Base-by-base conservation (phyloP, 164 flowering plant genomes). In the Vitis labrusca region DNA sequence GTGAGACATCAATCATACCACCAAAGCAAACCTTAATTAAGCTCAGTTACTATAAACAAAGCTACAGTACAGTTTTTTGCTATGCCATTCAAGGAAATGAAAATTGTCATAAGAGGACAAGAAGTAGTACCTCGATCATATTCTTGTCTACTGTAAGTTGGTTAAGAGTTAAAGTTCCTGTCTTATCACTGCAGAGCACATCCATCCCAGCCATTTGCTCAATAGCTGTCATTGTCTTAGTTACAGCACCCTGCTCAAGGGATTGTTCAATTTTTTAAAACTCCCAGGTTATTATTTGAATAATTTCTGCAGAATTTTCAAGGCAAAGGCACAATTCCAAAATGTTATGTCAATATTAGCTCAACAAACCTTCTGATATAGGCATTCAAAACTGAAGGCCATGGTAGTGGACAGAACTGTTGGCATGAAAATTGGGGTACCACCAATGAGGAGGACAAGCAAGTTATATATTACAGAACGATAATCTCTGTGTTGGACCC, bases 171-270 rank as follows among this genome's bases (percentile, higher is more conserved):
- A 73, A 37, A 13, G 76, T 73, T 17, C 76, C 76, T 0, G 76
- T 73, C 51, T 73, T 73, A 15, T 73, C 71, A 73, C 76, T 67
- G 71, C 71, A 73, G 19, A 73, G 71, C 51, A 73, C 76, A 68
- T 73, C 76, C 76, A 73, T 73, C 47, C 76, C 76, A 13, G 76
- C 76, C 76, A 67, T 73, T 49, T 73, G 71, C 30, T 73, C 76
- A 56, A 73, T 73, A 16, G 76, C 71, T 14, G 76, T 73, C 71
- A 73, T 73, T 49, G 66, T 62, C 59, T 73, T 73, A 12, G 76
- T 73, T 48, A 73, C 57, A 61, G 71, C 76, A 19, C 76, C 76
- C 67, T 72, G 59, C 29, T 30, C 15, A 52, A 10, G 9, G 58
- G 44, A 37, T 37, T 37, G 7, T 37, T 37, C 44, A 37, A 37